A percentile compares a stretch with the other conserved stretches of the same genome.
These are phyloP conservation scores for Aspergillus taichungensis DNA, from an alignment of 495 filamentous ascomycete species.

Conservation along the genomic window DNA sequence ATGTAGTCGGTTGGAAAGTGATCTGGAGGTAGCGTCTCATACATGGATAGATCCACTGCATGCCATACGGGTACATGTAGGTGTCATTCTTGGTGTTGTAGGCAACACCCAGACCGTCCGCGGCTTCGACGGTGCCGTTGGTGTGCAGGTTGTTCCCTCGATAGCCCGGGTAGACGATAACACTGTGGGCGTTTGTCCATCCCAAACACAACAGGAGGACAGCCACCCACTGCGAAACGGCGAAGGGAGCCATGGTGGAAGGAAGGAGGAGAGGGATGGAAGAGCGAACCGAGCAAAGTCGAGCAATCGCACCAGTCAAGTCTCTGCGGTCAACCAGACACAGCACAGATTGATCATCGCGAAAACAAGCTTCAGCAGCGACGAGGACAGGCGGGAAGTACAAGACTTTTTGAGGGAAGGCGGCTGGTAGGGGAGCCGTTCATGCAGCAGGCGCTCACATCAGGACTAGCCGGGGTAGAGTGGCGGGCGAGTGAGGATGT, in stretches of 20 bases:
- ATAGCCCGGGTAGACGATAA: conserved; percentile 91
- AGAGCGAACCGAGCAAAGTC: conserved; percentile 3
- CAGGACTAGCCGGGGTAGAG: conserved; percentile 8
- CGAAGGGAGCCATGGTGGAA: conserved; percentile 19
- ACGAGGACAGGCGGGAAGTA: conserved; percentile 17
- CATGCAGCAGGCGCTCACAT: conserved; percentile 6
- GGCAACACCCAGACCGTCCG: conserved; percentile 39
- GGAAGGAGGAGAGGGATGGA: conserved; percentile 6
- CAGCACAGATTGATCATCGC: conserved; percentile 12
- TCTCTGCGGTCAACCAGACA: background rate
- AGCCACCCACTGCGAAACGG: conserved; percentile 42
- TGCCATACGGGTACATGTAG: conserved; percentile 68
- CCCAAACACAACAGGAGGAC: conserved; percentile 40
- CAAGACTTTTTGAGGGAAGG: conserved; percentile 32
- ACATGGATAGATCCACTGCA: conserved; percentile 99
- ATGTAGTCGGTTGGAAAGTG: background rate
- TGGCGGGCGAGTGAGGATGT: conserved; percentile 26
- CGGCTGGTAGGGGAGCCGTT: conserved; percentile 6
- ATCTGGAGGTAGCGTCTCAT: conserved; percentile 20
- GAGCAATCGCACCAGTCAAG: background rate
- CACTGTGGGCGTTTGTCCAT: conserved; percentile 65
- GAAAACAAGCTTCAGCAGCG: conserved; percentile 20
- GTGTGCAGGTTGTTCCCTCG: conserved; percentile 86
- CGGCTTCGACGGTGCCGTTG: conserved; percentile 48
- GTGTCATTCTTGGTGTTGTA: conserved; percentile 30